These are phyloP conservation scores for Misopates orontium DNA, from an alignment of 257 asterid species.

Conservation along the genomic window DNA sequence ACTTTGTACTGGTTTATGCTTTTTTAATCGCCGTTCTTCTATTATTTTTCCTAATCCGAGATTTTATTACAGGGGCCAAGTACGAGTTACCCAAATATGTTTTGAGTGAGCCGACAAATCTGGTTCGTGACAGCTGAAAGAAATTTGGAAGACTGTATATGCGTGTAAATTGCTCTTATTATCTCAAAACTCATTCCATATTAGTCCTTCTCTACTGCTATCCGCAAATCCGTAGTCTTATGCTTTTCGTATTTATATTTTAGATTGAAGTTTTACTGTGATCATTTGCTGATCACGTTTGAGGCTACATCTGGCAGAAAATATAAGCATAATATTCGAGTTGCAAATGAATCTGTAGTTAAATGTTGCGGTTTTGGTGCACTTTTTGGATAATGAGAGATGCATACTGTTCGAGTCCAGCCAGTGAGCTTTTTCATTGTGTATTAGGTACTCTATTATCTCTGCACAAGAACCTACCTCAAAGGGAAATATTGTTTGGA, in stretches of 20 bases:
- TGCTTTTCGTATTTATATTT: constrained; percentile 10
- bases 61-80: constrained; percentile 70
- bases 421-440: no score
- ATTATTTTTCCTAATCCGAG: not conserved
- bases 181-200: constrained; percentile 27
- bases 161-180: constrained; percentile 47
- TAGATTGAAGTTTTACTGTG: constrained; percentile 6
- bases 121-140: constrained; percentile 56
- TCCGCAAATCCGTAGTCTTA: constrained; percentile 7
- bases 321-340: constrained; percentile 5
- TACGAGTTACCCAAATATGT: constrained; percentile 90
- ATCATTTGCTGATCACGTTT: not conserved
- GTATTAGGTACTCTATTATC: no score
- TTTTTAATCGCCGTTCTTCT: not conserved
- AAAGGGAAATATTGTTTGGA: no score
- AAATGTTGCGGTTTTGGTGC: constrained; percentile 12
- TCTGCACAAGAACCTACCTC: no score
- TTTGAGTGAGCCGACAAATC: constrained; percentile 80
- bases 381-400: not conserved
- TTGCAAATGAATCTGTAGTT: constrained; percentile 17
- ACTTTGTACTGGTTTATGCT: not conserved
- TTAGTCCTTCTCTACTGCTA: constrained; percentile 7
- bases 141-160: constrained; percentile 35
- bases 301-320: constrained; percentile 20
- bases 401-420: no score